Evolutionary conservation across 176 grass and related monocot species (phyloP).

Genomic region (Thinopyrum elongatum): DNA sequence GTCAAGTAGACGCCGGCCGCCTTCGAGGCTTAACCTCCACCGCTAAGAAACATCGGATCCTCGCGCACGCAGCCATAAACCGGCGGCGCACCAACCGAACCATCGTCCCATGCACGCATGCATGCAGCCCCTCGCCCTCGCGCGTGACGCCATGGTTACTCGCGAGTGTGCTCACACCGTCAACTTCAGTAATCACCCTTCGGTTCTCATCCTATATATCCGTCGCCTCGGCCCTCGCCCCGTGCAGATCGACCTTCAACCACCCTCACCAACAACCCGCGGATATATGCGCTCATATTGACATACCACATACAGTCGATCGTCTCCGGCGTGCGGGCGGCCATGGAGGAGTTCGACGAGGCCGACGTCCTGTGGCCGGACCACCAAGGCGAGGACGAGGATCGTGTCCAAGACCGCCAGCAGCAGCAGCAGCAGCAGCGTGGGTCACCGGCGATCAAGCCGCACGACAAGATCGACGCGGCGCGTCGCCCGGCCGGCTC

Average conservation of each 20-base stretch:
- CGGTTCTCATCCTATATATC: slow-evolving; percentile 6
- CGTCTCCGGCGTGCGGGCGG: neutral
- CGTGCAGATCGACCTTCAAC: neutral
- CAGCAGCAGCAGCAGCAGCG: neutral
- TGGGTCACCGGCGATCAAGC: no score
- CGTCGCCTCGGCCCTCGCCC: neutral
- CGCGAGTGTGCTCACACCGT: slow-evolving; percentile 16
- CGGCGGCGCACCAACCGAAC: neutral
- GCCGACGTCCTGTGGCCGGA: slow-evolving; percentile 44
- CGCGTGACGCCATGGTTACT: slow-evolving; percentile 29
- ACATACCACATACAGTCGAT: neutral
- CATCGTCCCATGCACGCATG: slow-evolving; percentile 16
- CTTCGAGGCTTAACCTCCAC: neutral
- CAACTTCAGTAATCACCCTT: neutral
- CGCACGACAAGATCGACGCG: neutral
- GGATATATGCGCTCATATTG: neutral
- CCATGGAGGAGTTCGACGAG: slow-evolving; percentile 36
- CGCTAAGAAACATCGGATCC: neutral
- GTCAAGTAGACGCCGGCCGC: neutral
- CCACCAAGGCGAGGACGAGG: neutral
- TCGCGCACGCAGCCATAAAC: neutral
- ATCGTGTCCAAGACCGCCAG: neutral
- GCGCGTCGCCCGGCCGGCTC: neutral
- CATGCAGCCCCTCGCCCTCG: neutral
- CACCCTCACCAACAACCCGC: neutral